phyloP scores from a whole-genome alignment of 352 stramenopile genomes.

The Globisporangium yorkense region DNA sequence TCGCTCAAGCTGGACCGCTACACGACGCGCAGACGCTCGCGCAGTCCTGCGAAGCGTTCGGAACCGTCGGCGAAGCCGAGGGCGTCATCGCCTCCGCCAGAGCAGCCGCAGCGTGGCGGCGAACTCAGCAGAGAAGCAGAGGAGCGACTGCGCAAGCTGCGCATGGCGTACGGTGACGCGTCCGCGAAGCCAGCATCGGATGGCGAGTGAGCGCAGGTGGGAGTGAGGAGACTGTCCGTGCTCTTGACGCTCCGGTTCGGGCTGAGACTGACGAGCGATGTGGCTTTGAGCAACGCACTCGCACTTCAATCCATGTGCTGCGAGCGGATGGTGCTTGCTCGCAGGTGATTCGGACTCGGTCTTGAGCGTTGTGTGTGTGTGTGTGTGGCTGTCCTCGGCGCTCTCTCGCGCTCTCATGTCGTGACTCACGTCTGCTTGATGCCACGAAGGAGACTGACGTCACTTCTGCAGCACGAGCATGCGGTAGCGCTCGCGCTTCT shows the following conservation, averaged over 20 bases:
- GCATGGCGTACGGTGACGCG: conserved; percentile 80
- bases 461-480: conserved; percentile 70
- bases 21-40: conserved; percentile 64
- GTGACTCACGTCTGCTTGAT: too few species aligned
- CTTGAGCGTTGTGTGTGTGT: not conserved
- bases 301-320: not conserved
- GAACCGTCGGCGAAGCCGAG: conserved; percentile 33
- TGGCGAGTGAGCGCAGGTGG: conserved; percentile 5
- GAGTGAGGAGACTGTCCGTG: not conserved
- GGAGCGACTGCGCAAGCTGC: conserved; percentile 61
- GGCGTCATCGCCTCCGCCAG: not conserved
- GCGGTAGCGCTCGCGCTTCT: conserved; percentile 52
- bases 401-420: not conserved
- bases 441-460: not conserved
- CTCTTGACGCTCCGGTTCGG: not conserved
- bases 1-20: conserved; percentile 89
- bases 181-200: conserved; percentile 26
- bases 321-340: too few species aligned
- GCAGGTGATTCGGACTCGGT: not conserved
- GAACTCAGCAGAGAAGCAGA: conserved; percentile 35
- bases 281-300: not conserved
- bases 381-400: not conserved
- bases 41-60: conserved; percentile 55
- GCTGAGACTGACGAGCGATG: not conserved
- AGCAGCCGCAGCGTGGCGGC: not conserved